Evolutionary conservation across 148 eudicot genomes (phyloP).

Genomic region (Chenopodium album): DNA sequence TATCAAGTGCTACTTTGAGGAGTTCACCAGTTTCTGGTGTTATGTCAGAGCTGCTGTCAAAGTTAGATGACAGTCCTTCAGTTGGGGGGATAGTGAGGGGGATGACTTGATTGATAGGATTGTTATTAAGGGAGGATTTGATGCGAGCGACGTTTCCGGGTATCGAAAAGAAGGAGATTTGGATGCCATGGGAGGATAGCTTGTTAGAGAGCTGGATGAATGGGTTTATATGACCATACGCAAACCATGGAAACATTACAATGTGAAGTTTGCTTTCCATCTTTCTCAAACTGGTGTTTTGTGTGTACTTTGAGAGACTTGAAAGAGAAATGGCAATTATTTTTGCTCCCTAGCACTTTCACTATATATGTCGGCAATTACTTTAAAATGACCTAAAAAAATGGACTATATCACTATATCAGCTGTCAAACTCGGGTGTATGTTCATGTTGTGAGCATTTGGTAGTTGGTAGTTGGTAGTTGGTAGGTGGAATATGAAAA

Average conservation of each 20-base stretch:
- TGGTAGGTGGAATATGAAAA: too few species aligned
- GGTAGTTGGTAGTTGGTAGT: too few species aligned
- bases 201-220: slow-evolving; percentile 51
- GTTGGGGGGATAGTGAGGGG: slow-evolving; percentile 40
- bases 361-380: too few species aligned
- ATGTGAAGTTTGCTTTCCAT: slow-evolving; percentile 31
- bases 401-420: too few species aligned
- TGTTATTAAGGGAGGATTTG: slow-evolving; percentile 27
- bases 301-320: not conserved
- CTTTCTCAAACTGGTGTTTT: not conserved
- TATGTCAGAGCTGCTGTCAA: slow-evolving; percentile 42
- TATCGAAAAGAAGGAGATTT: slow-evolving; percentile 43
- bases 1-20: slow-evolving; percentile 45
- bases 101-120: slow-evolving; percentile 25
- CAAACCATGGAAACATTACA: slow-evolving; percentile 54
- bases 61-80: slow-evolving; percentile 37
- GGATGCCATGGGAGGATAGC: slow-evolving; percentile 40
- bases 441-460: too few species aligned
- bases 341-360: too few species aligned
- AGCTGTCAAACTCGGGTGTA: too few species aligned
- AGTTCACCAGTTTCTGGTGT: slow-evolving; percentile 30
- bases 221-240: slow-evolving; percentile 63
- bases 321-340: not conserved
- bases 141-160: slow-evolving; percentile 41
- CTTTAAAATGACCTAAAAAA: too few species aligned